Conservation (phyloP, 2,329 filamentous ascomycete species). For the Elsinoe fawcettii region DNA sequence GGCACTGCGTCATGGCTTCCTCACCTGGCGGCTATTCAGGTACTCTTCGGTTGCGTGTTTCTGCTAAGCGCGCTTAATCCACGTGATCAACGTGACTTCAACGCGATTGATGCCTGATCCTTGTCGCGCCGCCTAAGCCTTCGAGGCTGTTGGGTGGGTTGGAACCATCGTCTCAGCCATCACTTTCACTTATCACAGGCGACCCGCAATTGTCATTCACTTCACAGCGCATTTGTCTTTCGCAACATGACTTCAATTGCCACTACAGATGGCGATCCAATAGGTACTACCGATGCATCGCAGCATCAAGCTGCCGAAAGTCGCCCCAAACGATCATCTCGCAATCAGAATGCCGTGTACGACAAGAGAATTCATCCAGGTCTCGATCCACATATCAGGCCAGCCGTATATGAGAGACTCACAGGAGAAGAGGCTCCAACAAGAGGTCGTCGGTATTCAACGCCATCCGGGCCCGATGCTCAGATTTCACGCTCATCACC, state of each 20-base stretch:
- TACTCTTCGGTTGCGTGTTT: neutral
- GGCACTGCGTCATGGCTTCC: neutral
- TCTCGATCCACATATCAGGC: neutral
- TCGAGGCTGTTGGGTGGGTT: too few species aligned
- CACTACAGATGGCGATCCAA: neutral
- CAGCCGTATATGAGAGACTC: neutral
- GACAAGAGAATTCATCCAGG: neutral
- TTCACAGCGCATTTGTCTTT: too few species aligned
- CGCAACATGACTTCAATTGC: neutral
- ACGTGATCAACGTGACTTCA: neutral
- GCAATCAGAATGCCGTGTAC: neutral
- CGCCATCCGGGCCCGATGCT: neutral
- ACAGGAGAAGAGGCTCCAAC: neutral
- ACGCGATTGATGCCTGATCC: conserved; percentile 2
- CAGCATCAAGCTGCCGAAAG: too few species aligned
- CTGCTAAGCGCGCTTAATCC: neutral
- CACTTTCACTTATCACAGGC: neutral
- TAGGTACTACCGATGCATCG: neutral
- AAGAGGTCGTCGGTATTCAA: neutral
- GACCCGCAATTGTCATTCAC: too few species aligned
- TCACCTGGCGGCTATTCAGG: neutral
- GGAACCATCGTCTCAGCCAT: too few species aligned
- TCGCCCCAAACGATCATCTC: neutral
- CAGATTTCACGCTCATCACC: neutral
- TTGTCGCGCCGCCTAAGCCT: neutral